Evolutionary conservation across 441 rosid species (phyloP).

Genomic region (Pelargonium myrrhifolium): DNA sequence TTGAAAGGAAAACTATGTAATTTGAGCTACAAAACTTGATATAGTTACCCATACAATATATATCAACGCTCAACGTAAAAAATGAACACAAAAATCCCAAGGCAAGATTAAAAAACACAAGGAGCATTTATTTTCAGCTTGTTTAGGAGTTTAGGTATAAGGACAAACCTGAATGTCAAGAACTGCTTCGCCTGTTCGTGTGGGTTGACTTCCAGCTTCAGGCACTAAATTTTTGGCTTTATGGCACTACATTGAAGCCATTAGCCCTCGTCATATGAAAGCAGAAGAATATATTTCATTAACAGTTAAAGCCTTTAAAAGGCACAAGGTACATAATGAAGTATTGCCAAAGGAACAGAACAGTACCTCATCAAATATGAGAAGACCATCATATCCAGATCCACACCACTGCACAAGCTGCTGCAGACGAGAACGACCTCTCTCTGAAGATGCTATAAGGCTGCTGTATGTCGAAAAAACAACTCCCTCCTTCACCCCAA

Average conservation of each 20-base stretch:
- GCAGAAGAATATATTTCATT: constrained; percentile 18
- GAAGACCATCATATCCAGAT: constrained; percentile 75
- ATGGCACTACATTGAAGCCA: constrained; percentile 68
- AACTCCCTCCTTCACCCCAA: constrained; percentile 86
- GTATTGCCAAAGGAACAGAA: constrained; percentile 15
- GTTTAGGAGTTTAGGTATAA: constrained; percentile 10
- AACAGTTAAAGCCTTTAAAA: constrained; percentile 9
- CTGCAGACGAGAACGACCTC: constrained; percentile 93
- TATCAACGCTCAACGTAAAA: neutral
- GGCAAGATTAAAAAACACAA: neutral
- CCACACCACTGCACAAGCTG: constrained; percentile 99
- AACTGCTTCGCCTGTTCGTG: constrained; percentile 97
- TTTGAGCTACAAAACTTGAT: neutral
- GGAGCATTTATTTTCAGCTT: neutral
- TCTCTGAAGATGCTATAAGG: constrained; percentile 98
- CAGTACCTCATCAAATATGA: constrained; percentile 86
- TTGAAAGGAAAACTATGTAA: neutral
- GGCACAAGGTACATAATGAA: constrained; percentile 18
- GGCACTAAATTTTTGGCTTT: constrained; percentile 98
- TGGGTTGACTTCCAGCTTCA: constrained; percentile 99
- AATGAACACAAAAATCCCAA: neutral
- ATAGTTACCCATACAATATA: neutral
- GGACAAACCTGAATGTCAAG: constrained; percentile 82
- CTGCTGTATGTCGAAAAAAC: constrained; percentile 92
- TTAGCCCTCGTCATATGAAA: constrained; percentile 28